Evolutionary conservation across 2,329 filamentous ascomycete species (phyloP), one percentile per base, ranked within the genome.

Genomic region (Penicillium sp.): DNA sequence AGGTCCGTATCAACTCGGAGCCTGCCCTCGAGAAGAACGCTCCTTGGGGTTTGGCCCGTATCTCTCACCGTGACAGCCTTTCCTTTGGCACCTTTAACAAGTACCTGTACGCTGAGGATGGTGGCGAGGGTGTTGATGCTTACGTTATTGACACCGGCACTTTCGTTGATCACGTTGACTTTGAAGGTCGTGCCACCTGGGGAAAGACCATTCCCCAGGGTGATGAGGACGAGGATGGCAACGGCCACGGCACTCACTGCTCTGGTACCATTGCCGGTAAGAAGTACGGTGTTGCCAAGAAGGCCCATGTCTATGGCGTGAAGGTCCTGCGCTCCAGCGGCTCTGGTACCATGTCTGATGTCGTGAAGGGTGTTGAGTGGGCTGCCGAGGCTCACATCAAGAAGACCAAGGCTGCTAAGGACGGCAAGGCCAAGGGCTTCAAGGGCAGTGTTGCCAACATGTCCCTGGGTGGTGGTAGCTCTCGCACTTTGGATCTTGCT

Each of bases 401-500:
- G 75, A 86, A 93, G 75, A 86, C 89, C 68, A 85, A 89, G 77
- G 81, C 81, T 61, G 91, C 91, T 71, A 96, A 96, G 88, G 83
- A 85, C 55, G 92, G 92, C 71, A 92, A 96, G 83, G 88, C 87
- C 79, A 90, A 98, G 89, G 90, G 90, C 76, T 98, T 97, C 89
- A 98, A 98, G 89, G 95, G 95, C 75, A 96, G 92, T 65, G 90
- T 93, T 73, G 95, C 96, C 82, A 99, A 99, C 88, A 99, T 99
- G 95, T 96, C 91, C 73, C 89, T 99, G 58, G 95, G 95, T 73
- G 95, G 95, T 81, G 95, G 95, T 83, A 98, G 97, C 85, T 97
- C 93, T 61, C 85, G 87, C 66, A 88, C 92, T 71, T 88, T 99
- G 55, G 95, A 99, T 75, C 85, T 89, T 66, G 92, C 92, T 67